Evolutionary conservation across 495 filamentous ascomycete genomes (phyloP).

Genomic region (Xylaria bambusicola): DNA sequence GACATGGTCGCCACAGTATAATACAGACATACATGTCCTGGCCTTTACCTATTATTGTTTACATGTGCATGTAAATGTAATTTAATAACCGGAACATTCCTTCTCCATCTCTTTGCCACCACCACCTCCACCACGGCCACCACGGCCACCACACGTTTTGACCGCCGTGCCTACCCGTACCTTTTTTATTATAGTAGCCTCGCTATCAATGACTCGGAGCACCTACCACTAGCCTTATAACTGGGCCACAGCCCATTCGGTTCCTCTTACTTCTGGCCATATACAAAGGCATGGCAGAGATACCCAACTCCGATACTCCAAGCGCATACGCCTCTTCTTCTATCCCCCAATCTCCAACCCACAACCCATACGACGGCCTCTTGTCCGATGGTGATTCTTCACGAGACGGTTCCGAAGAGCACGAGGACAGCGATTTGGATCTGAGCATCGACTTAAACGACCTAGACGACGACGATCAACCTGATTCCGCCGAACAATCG

Average conservation of each 20-base stretch:
- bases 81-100: too few relatives aligned
- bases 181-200: too few relatives aligned
- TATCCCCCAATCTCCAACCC: neutral
- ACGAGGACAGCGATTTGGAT: neutral
- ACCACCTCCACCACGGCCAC: too few relatives aligned
- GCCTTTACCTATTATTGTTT: too few relatives aligned
- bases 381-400: too few relatives aligned
- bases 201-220: neutral
- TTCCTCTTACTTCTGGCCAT: neutral
- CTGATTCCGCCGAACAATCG: neutral
- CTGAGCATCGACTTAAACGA: neutral
- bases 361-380: neutral
- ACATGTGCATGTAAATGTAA: too few relatives aligned
- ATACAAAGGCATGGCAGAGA: conserved; percentile 10
- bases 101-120: too few relatives aligned
- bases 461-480: neutral
- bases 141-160: too few relatives aligned
- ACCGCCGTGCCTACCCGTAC: too few relatives aligned
- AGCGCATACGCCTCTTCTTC: neutral
- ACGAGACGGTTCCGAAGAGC: too few relatives aligned
- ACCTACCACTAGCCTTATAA: neutral
- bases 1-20: too few relatives aligned
- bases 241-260: neutral
- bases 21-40: too few relatives aligned
- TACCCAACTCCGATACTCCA: conserved; percentile 1